These are phyloP conservation scores for Amanita rubescens DNA, from an alignment of 768 basidiomycete genomes.

Conservation along the genomic window DNA sequence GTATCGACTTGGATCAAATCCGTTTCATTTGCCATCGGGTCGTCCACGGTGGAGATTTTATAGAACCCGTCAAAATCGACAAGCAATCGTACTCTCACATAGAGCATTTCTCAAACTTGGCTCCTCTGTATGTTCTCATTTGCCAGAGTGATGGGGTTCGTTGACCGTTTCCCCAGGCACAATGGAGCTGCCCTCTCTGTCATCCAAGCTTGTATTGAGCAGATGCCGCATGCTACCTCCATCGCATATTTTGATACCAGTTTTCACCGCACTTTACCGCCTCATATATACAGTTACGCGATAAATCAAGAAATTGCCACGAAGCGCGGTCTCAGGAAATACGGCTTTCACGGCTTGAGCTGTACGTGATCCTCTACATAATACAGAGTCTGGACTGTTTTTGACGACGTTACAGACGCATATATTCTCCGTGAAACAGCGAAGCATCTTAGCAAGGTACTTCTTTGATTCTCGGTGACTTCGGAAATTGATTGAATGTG, in stretches of 20 bases:
- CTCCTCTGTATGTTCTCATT: slow-evolving; percentile 55
- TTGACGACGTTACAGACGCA: slow-evolving; percentile 34
- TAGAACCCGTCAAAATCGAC: slow-evolving; percentile 61
- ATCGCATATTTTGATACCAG: slow-evolving; percentile 87
- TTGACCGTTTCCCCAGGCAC: background rate
- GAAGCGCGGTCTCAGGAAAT: slow-evolving; percentile 70
- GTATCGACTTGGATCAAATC: slow-evolving; percentile 38
- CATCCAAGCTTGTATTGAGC: slow-evolving; percentile 56
- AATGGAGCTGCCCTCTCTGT: slow-evolving; percentile 28
- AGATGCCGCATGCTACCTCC: slow-evolving; percentile 60
- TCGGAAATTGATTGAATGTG: background rate
- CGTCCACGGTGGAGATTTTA: slow-evolving; percentile 82
- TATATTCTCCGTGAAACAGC: slow-evolving; percentile 65
- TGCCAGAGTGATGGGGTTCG: background rate
- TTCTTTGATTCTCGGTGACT: background rate
- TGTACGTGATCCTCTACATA: slow-evolving; percentile 37
- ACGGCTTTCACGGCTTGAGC: slow-evolving; percentile 87
- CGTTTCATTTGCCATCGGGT: slow-evolving; percentile 65
- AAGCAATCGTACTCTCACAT: slow-evolving; percentile 67
- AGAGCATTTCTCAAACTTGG: slow-evolving; percentile 67
- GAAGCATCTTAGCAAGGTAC: slow-evolving; percentile 47
- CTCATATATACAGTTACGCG: slow-evolving; percentile 73
- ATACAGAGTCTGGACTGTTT: background rate
- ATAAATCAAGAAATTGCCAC: slow-evolving; percentile 57
- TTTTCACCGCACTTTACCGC: slow-evolving; percentile 72